A percentile compares a stretch with the other conserved stretches of the same genome.
Evolutionary conservation across 2,329 filamentous ascomycete species (phyloP).

Genomic region (Hymenotorrendiella dingleyae): DNA sequence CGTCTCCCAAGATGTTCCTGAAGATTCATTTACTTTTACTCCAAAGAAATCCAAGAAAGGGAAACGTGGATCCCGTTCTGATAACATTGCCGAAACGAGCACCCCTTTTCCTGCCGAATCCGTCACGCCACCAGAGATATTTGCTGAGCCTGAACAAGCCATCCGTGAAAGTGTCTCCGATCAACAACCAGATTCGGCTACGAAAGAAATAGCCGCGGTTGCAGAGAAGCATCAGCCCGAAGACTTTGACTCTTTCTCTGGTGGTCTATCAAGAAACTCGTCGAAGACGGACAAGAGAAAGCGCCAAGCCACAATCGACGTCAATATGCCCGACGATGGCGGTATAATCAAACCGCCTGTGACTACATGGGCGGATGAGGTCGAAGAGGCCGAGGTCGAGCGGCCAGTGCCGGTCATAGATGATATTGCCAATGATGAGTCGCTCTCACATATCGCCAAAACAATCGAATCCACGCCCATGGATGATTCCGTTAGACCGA

Average conservation of each 20-base stretch:
- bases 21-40: conserved; percentile 9
- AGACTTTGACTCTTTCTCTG: conserved; percentile 3
- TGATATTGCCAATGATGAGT: conserved; percentile 26
- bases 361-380: conserved; percentile 28
- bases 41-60: conserved; percentile 23
- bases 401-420: conserved; percentile 25
- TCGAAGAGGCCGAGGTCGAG: conserved; percentile 26
- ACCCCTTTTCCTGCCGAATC: no score
- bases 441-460: conserved; percentile 26
- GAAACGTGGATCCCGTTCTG: conserved; percentile 15
- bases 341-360: conserved; percentile 8
- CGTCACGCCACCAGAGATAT: no score
- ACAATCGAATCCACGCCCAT: conserved; percentile 18
- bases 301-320: conserved; percentile 22
- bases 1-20: background rate
- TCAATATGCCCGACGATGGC: conserved; percentile 7
- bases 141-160: no score
- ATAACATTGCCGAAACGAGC: conserved; percentile 8
- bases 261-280: conserved; percentile 11
- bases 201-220: no score
- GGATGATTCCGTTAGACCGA: conserved; percentile 26
- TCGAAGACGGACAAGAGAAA: conserved; percentile 31
- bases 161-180: no score
- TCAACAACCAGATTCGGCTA: no score
- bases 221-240: no score